Evolutionary conservation across 1,284 basidiomycete genomes (phyloP).

Genomic region (Ganoderma resinaceum): DNA sequence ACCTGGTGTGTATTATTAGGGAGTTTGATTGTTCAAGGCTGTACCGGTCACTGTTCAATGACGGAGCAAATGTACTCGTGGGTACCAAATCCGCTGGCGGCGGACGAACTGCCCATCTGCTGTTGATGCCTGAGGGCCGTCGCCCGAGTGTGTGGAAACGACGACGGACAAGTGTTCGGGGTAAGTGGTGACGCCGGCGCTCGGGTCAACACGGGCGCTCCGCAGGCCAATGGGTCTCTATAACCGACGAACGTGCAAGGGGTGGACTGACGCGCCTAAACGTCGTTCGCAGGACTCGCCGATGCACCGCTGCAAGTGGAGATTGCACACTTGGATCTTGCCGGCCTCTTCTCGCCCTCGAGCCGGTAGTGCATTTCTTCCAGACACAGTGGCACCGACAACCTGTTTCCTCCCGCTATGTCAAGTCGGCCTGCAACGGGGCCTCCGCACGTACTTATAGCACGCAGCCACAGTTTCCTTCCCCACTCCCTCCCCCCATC

Average conservation of each 20-base stretch:
- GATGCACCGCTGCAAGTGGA: background rate
- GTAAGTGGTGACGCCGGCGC: background rate
- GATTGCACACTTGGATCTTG: background rate
- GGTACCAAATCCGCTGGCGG: background rate
- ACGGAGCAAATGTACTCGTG: background rate
- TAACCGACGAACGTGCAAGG: conserved; percentile 31
- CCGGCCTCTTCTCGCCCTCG: background rate
- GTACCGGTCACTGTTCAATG: background rate
- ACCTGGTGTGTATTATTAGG: conserved; percentile 10
- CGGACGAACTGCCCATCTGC: background rate
- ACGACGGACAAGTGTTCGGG: background rate
- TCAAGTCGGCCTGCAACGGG: background rate
- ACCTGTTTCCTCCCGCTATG: background rate
- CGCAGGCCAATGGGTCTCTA: conserved; percentile 16
- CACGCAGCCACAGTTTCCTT: background rate
- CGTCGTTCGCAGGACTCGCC: background rate
- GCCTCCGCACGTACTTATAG: background rate
- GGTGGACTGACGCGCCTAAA: background rate
- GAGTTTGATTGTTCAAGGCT: background rate
- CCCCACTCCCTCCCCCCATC: background rate
- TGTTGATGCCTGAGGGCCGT: background rate
- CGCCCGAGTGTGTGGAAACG: background rate
- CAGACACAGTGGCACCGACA: background rate
- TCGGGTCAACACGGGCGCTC: background rate
- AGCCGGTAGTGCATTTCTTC: conserved; percentile 2